A percentile compares a stretch with the other conserved stretches of the same genome.
Evolutionary conservation across 176 grass and related monocot species (phyloP).

Genomic region (Aegilops speltoides): DNA sequence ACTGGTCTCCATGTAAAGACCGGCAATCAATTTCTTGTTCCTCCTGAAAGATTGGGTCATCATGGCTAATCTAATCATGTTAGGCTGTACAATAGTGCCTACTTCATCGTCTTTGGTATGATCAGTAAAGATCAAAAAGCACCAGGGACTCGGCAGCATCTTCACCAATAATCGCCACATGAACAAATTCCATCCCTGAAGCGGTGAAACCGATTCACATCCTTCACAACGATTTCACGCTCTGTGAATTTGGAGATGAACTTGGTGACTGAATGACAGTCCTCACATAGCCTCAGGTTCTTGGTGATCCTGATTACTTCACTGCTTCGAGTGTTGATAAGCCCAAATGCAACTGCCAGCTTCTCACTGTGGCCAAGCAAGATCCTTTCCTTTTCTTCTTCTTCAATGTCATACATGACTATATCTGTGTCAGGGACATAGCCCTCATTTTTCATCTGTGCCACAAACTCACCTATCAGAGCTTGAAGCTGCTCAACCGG

Average conservation of each 20-base stretch:
- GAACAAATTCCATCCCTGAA: conserved; percentile 80
- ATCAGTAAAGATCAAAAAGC: conserved; percentile 14
- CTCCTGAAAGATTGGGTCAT: conserved; percentile 20
- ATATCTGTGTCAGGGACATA: conserved; percentile 68
- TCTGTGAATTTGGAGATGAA: conserved; percentile 81
- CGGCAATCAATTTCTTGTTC: neutral
- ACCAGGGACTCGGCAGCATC: neutral
- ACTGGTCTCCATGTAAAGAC: neutral
- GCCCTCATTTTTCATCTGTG: conserved; percentile 61
- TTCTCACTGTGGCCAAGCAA: conserved; percentile 92
- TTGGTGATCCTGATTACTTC: conserved; percentile 87
- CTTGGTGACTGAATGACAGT: conserved; percentile 86
- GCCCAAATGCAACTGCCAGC: conserved; percentile 82
- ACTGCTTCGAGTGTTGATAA: conserved; percentile 58
- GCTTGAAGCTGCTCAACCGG: conserved; percentile 60
- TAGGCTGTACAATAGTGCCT: conserved; percentile 39
- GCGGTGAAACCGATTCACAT: conserved; percentile 85
- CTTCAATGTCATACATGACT: conserved; percentile 78
- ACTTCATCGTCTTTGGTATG: conserved; percentile 13
- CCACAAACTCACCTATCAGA: conserved; percentile 54
- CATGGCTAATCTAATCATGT: conserved; percentile 28
- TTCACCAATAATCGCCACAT: conserved; percentile 85
- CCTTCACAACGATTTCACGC: conserved; percentile 75
- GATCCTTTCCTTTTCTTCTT: conserved; percentile 80
- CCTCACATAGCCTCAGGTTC: conserved; percentile 86